phyloP scores from a whole-genome alignment of 2,329 filamentous ascomycete species.

The Phialemonium atrogriseum region DNA sequence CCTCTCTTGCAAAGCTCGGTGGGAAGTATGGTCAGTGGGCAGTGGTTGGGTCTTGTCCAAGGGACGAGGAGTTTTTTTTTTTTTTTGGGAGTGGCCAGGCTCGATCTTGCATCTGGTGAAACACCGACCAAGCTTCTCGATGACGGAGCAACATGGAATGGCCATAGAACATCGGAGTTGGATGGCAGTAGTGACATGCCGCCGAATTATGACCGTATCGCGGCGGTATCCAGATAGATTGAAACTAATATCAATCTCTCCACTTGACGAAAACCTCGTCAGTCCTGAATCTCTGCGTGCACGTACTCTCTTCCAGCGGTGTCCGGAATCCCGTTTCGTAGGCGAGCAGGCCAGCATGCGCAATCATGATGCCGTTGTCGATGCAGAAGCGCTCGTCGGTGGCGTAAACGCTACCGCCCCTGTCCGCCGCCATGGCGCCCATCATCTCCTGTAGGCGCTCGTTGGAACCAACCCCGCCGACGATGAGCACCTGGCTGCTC shows the following conservation, averaged over 20 bases:
- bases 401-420: constrained; percentile 84
- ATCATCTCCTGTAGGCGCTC: constrained; percentile 96
- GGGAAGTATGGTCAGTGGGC: too few species aligned
- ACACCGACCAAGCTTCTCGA: too few species aligned
- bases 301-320: constrained; percentile 70
- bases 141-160: too few species aligned
- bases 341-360: constrained; percentile 83
- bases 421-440: constrained; percentile 84
- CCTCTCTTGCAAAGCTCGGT: too few species aligned
- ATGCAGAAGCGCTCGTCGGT: constrained; percentile 98
- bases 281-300: constrained; percentile 75
- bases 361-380: constrained; percentile 99
- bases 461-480: constrained; percentile 94
- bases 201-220: too few species aligned
- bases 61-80: too few species aligned
- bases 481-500: constrained; percentile 81
- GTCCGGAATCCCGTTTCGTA: constrained; percentile 76
- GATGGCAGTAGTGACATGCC: too few species aligned
- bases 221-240: constrained; percentile 2
- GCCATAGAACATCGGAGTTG: too few species aligned
- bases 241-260: constrained; percentile 45
- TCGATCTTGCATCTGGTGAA: too few species aligned
- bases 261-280: constrained; percentile 75
- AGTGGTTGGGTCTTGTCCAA: too few species aligned
- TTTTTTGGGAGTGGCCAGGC: too few species aligned